Evolutionary conservation across 148 eudicot species (phyloP), one percentile per base, ranked within the genome.

Genomic region (Persicaria tinctoria): DNA sequence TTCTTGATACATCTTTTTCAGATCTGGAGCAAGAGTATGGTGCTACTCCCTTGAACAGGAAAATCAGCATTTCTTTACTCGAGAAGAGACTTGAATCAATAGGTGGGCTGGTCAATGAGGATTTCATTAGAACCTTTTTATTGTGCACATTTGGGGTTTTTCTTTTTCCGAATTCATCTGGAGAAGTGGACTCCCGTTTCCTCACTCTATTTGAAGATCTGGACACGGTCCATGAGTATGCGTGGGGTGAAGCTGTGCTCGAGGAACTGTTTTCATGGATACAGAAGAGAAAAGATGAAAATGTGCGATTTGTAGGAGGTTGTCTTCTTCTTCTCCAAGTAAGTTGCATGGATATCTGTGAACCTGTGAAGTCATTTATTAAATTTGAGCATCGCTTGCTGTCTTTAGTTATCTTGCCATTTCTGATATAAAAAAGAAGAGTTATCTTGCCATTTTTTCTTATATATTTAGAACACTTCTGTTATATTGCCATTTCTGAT

Each of bases 301-400:
- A 83, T 70, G 76, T 51, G 16, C 81, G 80, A 66, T 76, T 68
- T 74, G 79, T 89, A 46, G 91, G 89, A 51, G 90, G 92, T 1
- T 90, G 96, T 79, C 89, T 90, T 44, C 75, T 88, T 75, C 85
- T 90, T 79, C 89, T 90, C 57, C 96, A 88, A 86, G 92, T 90
- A 84, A 81, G 87, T 55, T 73, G 27, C 79, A 16, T 66, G 17
- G 5, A 13, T 13, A 66, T 41, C 8, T 41, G 32, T 44, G 14
- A 66, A 41, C 47, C 70, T 32, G 41, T 32, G 41, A 13, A 66
- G 12, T 32, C 70, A 13, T 57, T 6, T 66, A 12, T 63, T 49
- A 56, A n/a, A 16, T 69, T 57, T 59, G 68, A 17, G 1, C 6
- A 51, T 45, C 44, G 11, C 44, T 51, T 27, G 45, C 13, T 73